A percentile compares a stretch with the other conserved stretches of the same genome.
phyloP scores from a whole-genome alignment of 1,284 basidiomycete species.

The Rhodotorula sp. region DNA sequence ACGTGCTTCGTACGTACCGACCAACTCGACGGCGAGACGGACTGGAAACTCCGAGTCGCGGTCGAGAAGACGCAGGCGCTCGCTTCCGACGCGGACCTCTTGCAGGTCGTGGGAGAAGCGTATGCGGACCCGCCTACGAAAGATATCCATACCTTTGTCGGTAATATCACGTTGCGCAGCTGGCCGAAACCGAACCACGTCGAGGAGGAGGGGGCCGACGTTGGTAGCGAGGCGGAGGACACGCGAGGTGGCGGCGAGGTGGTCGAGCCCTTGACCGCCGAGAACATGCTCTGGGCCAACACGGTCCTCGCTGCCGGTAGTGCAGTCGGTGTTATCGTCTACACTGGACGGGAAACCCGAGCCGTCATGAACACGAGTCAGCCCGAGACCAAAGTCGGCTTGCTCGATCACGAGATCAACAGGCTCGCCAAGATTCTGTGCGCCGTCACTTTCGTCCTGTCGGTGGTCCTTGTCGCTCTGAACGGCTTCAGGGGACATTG shows the following conservation, averaged over 20 bases:
- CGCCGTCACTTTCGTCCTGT: conserved; percentile 86
- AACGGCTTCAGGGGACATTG: conserved; percentile 95
- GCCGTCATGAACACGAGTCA: conserved; percentile 99
- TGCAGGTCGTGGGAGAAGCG: conserved; percentile 73
- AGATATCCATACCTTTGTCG: conserved; percentile 94
- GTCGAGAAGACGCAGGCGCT: conserved; percentile 79
- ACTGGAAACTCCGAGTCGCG: conserved; percentile 95
- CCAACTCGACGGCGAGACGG: conserved; percentile 97
- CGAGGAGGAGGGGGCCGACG: conserved; percentile 4
- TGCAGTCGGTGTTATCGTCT: conserved; percentile 87
- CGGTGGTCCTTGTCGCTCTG: conserved; percentile 84
- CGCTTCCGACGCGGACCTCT: conserved; percentile 63
- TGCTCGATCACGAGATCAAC: conserved; percentile 93
- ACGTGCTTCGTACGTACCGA: conserved; percentile 98
- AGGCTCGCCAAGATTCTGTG: conserved; percentile 96
- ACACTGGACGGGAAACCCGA: conserved; percentile 90
- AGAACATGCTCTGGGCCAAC: conserved; percentile 96
- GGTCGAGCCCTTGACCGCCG: conserved; percentile 78
- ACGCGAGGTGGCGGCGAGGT: neutral
- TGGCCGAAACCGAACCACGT: conserved; percentile 19
- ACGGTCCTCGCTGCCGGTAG: conserved; percentile 94
- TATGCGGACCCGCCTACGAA: conserved; percentile 94
- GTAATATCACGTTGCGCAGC: conserved; percentile 73
- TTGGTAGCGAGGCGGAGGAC: neutral
- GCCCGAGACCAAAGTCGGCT: conserved; percentile 89